A percentile compares a stretch with the other conserved stretches of the same genome.
Conservation (phyloP, 495 filamentous ascomycete species). For the Parmelia sp. region DNA sequence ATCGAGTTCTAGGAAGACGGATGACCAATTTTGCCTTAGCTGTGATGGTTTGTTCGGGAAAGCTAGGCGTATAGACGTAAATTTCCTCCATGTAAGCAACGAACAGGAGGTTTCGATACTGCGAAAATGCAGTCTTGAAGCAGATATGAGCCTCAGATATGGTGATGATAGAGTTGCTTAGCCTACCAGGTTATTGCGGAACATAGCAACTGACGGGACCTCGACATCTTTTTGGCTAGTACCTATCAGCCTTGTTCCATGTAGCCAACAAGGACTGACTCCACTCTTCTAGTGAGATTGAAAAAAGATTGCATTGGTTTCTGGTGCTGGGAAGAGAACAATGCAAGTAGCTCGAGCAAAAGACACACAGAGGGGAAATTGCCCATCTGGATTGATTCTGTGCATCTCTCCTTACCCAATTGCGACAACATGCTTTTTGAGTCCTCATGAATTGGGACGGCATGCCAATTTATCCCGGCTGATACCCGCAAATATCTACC, state of each 20-base stretch:
- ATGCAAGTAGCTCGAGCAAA: no score
- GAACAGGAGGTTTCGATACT: constrained; percentile 64
- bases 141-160: background rate
- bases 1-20: constrained; percentile 48
- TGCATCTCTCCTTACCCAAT: no score
- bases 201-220: constrained; percentile 35
- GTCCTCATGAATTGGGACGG: no score
- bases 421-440: no score
- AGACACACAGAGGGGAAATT: no score
- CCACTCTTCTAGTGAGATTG: no score
- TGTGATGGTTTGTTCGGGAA: constrained; percentile 58
- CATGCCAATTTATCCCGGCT: no score
- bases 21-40: constrained; percentile 58
- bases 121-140: constrained; percentile 46
- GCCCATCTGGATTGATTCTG: no score
- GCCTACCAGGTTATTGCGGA: constrained; percentile 48
- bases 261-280: background rate
- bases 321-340: no score
- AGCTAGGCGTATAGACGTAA: constrained; percentile 65
- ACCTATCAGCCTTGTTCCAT: background rate
- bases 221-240: background rate
- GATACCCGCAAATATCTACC: no score
- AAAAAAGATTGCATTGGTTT: no score
- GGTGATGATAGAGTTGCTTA: background rate
- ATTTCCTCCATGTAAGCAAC: constrained; percentile 66